These are phyloP conservation scores for Pythium rhizo-oryzae DNA, from an alignment of 352 stramenopile genomes.

Conservation along the genomic window DNA sequence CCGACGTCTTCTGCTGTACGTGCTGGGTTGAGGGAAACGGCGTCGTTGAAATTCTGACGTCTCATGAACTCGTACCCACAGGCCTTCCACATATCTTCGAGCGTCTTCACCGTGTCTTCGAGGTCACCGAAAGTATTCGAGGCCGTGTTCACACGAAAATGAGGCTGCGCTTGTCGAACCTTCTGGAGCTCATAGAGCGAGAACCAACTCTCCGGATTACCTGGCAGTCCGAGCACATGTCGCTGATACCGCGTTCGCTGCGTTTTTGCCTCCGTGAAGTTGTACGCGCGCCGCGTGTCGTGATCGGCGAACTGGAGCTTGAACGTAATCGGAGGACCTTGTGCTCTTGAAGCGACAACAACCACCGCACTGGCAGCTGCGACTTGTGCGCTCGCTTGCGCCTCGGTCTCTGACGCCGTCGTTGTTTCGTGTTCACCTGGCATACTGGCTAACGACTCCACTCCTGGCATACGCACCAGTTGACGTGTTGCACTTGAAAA, in stretches of 20 bases:
- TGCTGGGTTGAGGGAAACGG: background rate
- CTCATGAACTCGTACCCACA: conserved; percentile 8
- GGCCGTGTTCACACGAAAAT: conserved; percentile 1
- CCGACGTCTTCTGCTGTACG: too few species aligned
- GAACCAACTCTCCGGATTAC: conserved; percentile 9
- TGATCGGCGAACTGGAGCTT: conserved; percentile 4
- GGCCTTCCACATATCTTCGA: conserved; percentile 6
- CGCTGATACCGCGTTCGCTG: too few species aligned
- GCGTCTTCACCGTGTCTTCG: background rate
- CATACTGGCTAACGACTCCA: conserved; percentile 12
- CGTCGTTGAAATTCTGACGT: conserved; percentile 11
- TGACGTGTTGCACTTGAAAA: too few species aligned
- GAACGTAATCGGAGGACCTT: background rate
- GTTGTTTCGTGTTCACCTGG: background rate
- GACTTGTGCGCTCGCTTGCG: background rate
- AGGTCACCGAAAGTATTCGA: background rate
- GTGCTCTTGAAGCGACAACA: too few species aligned
- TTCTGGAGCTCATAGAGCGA: conserved; percentile 19
- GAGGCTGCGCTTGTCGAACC: background rate
- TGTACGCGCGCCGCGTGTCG: background rate
- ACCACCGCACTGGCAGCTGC: too few species aligned
- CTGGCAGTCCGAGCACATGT: background rate
- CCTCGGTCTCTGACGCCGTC: background rate
- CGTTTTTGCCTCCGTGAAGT: background rate
- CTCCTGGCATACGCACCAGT: conserved; percentile 11